Conservation (phyloP, 192 early-diverging fungal species). For the Entomortierella beljakovae region DNA sequence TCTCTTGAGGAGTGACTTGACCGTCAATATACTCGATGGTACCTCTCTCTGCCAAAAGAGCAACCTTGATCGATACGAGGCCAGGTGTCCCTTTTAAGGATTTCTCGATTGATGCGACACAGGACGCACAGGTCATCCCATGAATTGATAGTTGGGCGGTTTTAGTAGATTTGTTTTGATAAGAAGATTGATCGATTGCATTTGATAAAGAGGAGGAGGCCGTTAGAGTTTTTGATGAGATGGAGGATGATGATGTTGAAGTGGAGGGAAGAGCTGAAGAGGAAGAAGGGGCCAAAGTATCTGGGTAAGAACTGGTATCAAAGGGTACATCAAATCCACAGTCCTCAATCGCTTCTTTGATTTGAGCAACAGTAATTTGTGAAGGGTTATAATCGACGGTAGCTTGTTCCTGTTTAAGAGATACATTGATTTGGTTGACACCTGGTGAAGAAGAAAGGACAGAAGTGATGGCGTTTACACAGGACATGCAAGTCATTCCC, state of each 20-base stretch:
- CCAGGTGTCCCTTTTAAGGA: slow-evolving; percentile 68
- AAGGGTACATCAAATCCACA: slow-evolving; percentile 76
- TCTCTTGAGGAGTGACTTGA: slow-evolving; percentile 53
- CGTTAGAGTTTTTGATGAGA: neutral
- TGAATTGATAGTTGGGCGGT: slow-evolving; percentile 73
- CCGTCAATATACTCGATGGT: slow-evolving; percentile 73
- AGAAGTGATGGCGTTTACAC: slow-evolving; percentile 77
- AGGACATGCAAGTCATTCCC: slow-evolving; percentile 88
- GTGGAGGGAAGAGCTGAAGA: neutral
- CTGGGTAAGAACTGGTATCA: slow-evolving; percentile 10
- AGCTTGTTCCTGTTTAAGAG: slow-evolving; percentile 65
- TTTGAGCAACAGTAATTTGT: slow-evolving; percentile 26
- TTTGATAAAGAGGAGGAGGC: slow-evolving; percentile 15
- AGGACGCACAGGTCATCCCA: slow-evolving; percentile 98
- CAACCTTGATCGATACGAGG: slow-evolving; percentile 81
- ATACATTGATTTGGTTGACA: slow-evolving; percentile 64
- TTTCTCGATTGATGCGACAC: slow-evolving; percentile 89
- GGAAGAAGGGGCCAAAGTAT: slow-evolving; percentile 1
- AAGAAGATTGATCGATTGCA: slow-evolving; percentile 32
- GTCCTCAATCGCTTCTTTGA: slow-evolving; percentile 73
- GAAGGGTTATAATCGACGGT: slow-evolving; percentile 65
- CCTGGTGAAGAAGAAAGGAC: slow-evolving; percentile 55
- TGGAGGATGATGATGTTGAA: neutral
- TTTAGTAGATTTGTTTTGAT: slow-evolving; percentile 7
- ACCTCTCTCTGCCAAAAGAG: slow-evolving; percentile 85